These are phyloP conservation scores for Helicocarpus griseus DNA, from an alignment of 2,329 filamentous ascomycete species.

Conservation along the genomic window DNA sequence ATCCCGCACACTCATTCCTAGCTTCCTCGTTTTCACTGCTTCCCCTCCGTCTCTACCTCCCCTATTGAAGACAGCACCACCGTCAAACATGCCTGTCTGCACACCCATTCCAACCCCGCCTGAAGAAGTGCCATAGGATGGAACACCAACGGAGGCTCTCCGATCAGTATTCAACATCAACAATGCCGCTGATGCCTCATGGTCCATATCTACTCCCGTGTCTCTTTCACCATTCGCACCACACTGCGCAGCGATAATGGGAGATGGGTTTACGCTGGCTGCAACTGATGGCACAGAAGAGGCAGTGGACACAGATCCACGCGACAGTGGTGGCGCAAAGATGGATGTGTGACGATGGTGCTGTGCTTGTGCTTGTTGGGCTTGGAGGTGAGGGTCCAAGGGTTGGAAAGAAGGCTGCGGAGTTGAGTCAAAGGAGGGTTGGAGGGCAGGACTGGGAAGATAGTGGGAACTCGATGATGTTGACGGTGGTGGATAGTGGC, in stretches of 20 bases:
- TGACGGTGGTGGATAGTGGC: slow-evolving; percentile 5
- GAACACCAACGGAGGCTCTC: slow-evolving; percentile 30
- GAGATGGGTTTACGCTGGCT: slow-evolving; percentile 13
- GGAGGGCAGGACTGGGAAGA: slow-evolving; percentile 14
- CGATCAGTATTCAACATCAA: slow-evolving; percentile 81
- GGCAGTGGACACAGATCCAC: too few species aligned
- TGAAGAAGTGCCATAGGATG: not conserved
- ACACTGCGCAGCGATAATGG: slow-evolving; percentile 3
- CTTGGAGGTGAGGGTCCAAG: not conserved
- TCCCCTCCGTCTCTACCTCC: not conserved
- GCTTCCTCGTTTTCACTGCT: slow-evolving; percentile 19
- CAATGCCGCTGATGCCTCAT: slow-evolving; percentile 76
- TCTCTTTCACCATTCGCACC: slow-evolving; percentile 11
- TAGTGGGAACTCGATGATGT: not conserved
- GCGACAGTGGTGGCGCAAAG: too few species aligned
- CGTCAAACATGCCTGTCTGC: slow-evolving; percentile 60
- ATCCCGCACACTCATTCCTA: slow-evolving; percentile 40
- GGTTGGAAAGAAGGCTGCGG: slow-evolving; percentile 9
- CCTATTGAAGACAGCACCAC: slow-evolving; percentile 49
- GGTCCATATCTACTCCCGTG: slow-evolving; percentile 49
- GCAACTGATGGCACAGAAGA: not conserved
- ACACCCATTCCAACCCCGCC: not conserved
- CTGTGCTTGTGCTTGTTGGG: not conserved
- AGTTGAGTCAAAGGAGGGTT: slow-evolving; percentile 15
- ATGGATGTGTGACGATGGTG: not conserved